A percentile compares a stretch with the other conserved stretches of the same genome.
phyloP scores from a whole-genome alignment of 331 rosid species.

The Telfairia occidentalis region DNA sequence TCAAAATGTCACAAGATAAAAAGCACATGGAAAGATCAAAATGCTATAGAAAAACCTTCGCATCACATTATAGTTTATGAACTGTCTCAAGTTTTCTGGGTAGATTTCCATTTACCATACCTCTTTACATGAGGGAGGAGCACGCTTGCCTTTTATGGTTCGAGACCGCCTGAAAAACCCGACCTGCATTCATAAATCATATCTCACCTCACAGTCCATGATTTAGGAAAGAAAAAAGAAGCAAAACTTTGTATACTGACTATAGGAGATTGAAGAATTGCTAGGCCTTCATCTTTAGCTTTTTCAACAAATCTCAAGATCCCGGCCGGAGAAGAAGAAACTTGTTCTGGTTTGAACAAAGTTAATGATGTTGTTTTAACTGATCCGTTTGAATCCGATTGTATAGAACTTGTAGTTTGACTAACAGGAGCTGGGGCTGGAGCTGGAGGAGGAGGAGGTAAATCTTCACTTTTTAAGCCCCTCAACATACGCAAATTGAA shows the following conservation, averaged over 20 bases:
- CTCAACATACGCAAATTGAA: conserved; percentile 54
- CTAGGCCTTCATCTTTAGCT: conserved; percentile 81
- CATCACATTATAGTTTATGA: neutral
- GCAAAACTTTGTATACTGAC: conserved; percentile 26
- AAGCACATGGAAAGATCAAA: neutral
- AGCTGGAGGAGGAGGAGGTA: conserved; percentile 30
- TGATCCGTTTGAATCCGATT: conserved; percentile 32
- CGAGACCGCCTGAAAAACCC: conserved; percentile 73
- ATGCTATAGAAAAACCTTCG: neutral
- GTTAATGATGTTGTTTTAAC: conserved; percentile 49
- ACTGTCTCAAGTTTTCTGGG: neutral
- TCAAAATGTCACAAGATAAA: neutral
- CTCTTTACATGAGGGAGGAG: conserved; percentile 74
- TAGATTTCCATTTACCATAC: conserved; percentile 17
- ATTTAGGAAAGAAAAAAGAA: neutral
- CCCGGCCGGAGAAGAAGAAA: conserved; percentile 27
- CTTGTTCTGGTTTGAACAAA: conserved; percentile 23
- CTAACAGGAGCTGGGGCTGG: conserved; percentile 27
- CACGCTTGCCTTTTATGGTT: conserved; percentile 77
- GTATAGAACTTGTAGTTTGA: conserved; percentile 22
- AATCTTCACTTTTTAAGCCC: conserved; percentile 23
- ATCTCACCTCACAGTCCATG: conserved; percentile 10
- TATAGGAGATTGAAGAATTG: conserved; percentile 58
- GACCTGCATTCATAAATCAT: conserved; percentile 51
- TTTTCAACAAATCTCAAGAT: conserved; percentile 43